These are phyloP conservation scores for Prunus padus DNA, from an alignment of 306 rosid species.

Conservation along the genomic window DNA sequence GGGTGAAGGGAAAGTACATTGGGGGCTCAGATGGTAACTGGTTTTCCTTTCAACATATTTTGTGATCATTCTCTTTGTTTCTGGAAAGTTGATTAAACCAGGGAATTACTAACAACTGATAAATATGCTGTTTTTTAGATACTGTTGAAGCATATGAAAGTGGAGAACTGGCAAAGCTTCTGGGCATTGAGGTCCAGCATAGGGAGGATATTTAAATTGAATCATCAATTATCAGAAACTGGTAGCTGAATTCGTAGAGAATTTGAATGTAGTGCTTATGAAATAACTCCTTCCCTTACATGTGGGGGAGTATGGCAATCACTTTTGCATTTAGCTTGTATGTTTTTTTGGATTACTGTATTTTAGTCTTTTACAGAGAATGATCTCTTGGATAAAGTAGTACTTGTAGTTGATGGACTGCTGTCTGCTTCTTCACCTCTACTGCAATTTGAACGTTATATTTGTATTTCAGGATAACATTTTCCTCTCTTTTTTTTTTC, in stretches of 20 bases:
- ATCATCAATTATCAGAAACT: not conserved
- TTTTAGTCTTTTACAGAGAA: not conserved
- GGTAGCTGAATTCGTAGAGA: not conserved
- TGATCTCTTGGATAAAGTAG: no score
- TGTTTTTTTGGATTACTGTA: not conserved
- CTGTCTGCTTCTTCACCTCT: no score
- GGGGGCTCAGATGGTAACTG: conserved; percentile 93
- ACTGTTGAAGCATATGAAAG: conserved; percentile 73
- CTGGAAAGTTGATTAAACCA: not conserved
- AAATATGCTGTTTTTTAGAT: conserved; percentile 47
- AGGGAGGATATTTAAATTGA: conserved; percentile 54
- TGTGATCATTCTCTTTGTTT: not conserved
- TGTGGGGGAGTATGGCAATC: not conserved
- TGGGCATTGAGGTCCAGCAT: conserved; percentile 47
- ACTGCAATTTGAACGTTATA: no score
- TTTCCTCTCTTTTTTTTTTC: no score
- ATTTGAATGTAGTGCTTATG: not conserved
- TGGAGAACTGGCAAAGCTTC: conserved; percentile 63
- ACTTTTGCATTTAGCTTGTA: not conserved
- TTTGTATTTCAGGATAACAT: no score
- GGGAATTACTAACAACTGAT: not conserved
- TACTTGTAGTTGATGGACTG: no score
- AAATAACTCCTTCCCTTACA: not conserved
- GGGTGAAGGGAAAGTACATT: conserved; percentile 72
- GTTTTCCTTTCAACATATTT: not conserved